Base-by-base conservation (phyloP, 2,329 filamentous ascomycete species). In the Fusarium temperatum region DNA sequence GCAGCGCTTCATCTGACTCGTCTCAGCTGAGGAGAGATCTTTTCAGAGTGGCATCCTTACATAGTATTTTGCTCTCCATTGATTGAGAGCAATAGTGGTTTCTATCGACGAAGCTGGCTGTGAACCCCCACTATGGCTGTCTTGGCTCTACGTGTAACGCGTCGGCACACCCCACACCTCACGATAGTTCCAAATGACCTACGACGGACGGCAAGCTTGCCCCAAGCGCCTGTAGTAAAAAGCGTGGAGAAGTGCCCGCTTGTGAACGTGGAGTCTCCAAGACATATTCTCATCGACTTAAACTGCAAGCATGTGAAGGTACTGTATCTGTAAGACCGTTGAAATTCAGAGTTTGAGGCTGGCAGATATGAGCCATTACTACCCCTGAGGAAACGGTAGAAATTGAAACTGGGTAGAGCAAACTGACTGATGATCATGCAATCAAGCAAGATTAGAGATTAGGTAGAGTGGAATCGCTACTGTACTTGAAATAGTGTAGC, bases 371-470 rank as follows among this genome's bases (percentile, higher is more conserved):
- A 66, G 63, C 35, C 45, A 35, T 38, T 32, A 39, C 56, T 65
- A 63, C 68, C 71, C 72, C 72, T 72, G 72, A 69, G 47, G 51
- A 50, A 68, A 62, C 36, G 42, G 41, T 30, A 41, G 42, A 42
- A 66, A 66, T 47, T 42, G 39, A 57, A 60, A 58, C 38, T 39
- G 36, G 30, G 51, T 39, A 59, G 44, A 68, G 63, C 44, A 63
- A 69, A 74, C 68, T 74, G 58, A 51, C 59, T 75, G 72, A 74
- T 74, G 59, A 74, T 74, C 71, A 74, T 74, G 71, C 66, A 74
- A 24, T 48, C 55, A 44, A 62, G 30, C 66, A 72, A 69, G 41
- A 60, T 68, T 59, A 47, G 36, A 72, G 45, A 63, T 66, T 60
- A 44, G 47, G 58, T 45, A 36, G 42, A 63, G 59, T 41, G 38